phyloP scores from a whole-genome alignment of 2,329 filamentous ascomycete genomes.

The Thielaviopsis punctulata region DNA sequence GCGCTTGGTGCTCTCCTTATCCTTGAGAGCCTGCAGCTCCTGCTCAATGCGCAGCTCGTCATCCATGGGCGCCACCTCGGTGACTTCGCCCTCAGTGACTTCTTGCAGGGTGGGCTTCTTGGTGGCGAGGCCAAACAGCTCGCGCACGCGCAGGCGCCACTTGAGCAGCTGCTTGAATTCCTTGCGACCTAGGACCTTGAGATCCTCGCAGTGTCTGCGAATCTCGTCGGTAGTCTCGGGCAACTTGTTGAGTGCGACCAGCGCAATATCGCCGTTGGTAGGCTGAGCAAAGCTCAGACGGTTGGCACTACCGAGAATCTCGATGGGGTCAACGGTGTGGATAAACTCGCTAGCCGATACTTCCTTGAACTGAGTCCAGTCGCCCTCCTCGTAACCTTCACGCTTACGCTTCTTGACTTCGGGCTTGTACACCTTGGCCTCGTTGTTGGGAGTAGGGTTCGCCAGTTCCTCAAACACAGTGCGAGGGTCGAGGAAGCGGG shows the following conservation, averaged over 20 bases:
- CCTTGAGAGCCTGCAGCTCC: conserved; percentile 66
- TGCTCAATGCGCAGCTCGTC: conserved; percentile 84
- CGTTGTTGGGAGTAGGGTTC: conserved; percentile 76
- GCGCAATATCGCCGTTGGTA: conserved; percentile 66
- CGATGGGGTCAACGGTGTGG: conserved; percentile 81
- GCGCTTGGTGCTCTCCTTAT: conserved; percentile 57
- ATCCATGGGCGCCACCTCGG: conserved; percentile 77
- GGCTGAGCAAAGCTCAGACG: conserved; percentile 66
- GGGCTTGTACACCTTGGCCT: conserved; percentile 95
- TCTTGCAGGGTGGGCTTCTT: conserved; percentile 44
- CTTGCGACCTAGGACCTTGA: conserved; percentile 82
- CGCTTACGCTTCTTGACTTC: conserved; percentile 95
- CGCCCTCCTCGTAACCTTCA: conserved; percentile 93
- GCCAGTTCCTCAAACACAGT: conserved; percentile 87
- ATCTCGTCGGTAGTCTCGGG: conserved; percentile 78
- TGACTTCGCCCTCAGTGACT: conserved; percentile 49
- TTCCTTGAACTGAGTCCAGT: conserved; percentile 85
- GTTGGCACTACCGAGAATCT: conserved; percentile 75
- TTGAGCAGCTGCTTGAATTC: conserved; percentile 81
- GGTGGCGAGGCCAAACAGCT: conserved; percentile 71
- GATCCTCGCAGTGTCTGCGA: conserved; percentile 56
- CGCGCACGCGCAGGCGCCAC: conserved; percentile 79
- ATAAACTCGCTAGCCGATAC: conserved; percentile 82
- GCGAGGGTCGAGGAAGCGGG: conserved; percentile 75
- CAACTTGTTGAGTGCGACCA: conserved; percentile 71